Evolutionary conservation across 768 basidiomycete species (phyloP), one percentile per base, ranked within the genome.

Genomic region (Lyophyllum decastes): DNA sequence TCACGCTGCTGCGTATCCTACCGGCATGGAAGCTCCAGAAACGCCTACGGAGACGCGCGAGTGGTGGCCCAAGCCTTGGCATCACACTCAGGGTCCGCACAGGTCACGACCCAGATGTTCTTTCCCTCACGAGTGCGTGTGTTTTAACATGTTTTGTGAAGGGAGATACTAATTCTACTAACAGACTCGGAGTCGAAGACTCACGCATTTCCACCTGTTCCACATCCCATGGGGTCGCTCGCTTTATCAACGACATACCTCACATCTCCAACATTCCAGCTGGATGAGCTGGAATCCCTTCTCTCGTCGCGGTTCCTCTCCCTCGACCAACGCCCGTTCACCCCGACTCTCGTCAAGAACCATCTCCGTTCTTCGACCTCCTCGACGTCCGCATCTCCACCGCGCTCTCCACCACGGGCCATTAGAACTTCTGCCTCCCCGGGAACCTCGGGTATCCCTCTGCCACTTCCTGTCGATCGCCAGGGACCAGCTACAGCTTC

Each of bases 261-360:
- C 47, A 76, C 81, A 12, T 73, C 80, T 0, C 89, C 90, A 4
- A 76, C 81, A 64, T 93, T 93, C 76, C 80, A 84, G 60, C 73
- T 92, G 27, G 89, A 92, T 70, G 88, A 90, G 61, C 78, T 87
- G 30, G 92, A 94, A 71, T 87, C 88, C 1, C 73, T 92, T 1
- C 76, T 93, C 4, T 91, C 89, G 2, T 88, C 86, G 3, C 77
- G 84, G 14, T 90, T 94, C 65, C 76, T 89, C 24, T 87, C 86
- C 1, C 77, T 85, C 54, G 88, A 90, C 63, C 82, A 85, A 63
- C 86, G 82, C 17, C 77, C 76, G 27, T 92, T 92, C 66, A 83
- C 87, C 0, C 91, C 90, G 0, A 92, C 91, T 0, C 75, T 92
- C 11, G 76, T 78, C 30, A 86, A 84, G 78, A 82, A 87, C 65